Evolutionary conservation across 2,329 filamentous ascomycete genomes (phyloP), one percentile per base, ranked within the genome.

Genomic region (Pseudocercospora fuligena): DNA sequence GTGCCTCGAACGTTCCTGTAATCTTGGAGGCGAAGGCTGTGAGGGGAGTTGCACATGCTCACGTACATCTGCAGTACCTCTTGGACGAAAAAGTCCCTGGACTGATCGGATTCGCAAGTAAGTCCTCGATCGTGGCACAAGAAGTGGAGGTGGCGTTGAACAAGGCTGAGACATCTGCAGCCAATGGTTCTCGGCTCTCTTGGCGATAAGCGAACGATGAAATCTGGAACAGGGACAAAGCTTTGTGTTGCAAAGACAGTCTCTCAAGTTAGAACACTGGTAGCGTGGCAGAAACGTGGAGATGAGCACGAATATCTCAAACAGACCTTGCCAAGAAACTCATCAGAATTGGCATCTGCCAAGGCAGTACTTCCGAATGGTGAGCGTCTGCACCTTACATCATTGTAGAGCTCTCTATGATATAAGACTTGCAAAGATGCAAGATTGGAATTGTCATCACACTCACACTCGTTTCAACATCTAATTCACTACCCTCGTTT

Each of bases 171-270:
- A 56, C 51, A 56, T 14, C 51, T 54, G 51, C 25, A 54, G 51
- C 51, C 51, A 54, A 2, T 2, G 27, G 14, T 31, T 27, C 51
- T 33, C 12, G 33, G 51, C 51, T 56, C 16, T n/a, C 25, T 56
- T 56, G 51, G 51, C 51, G 51, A 56, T 27, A 56, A 56, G 12
- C 8, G 25, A n/a, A 31, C 23, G 51, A 29, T n/a, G 27, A 7
- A n/a, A 33, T 31, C 51, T 56, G 51, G 14, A 31, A 56, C 51
- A 31, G 1, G 25, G 51, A 56, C 51, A 56, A 56, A 56, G 51
- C 51, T 56, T 56, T 56, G 51, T 56, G 51, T 16, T 56, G 51
- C 51, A 56, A 31, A 56, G 51, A 56, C 51, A 56, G 51, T 56
- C 27, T 56, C 51, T 56, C 27, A n/a, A 31, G 9, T 5, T 19